These are phyloP conservation scores for Saccharum spontaneum DNA, from an alignment of 176 grass and related monocot genomes.

Conservation along the genomic window DNA sequence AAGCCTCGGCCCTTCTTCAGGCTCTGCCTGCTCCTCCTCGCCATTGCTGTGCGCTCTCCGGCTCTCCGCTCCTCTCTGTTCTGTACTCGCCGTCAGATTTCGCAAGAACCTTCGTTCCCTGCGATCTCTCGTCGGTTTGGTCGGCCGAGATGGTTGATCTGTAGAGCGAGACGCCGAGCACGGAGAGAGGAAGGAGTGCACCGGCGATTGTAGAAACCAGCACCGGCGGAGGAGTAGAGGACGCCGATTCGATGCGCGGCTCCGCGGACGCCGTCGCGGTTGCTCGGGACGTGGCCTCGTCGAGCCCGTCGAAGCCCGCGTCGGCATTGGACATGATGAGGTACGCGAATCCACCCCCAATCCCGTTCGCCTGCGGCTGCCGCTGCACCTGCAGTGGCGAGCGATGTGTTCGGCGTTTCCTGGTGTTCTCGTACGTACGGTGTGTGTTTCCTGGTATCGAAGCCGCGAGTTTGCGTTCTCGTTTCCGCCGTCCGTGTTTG, in stretches of 20 bases:
- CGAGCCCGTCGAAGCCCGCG: slow-evolving; percentile 40
- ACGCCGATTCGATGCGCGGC: slow-evolving; percentile 53
- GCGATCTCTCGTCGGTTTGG: slow-evolving; percentile 32
- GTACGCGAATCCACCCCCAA: slow-evolving; percentile 31
- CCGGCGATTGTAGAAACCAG: not conserved
- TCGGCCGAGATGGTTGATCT: slow-evolving; percentile 36
- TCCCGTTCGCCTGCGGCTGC: not conserved
- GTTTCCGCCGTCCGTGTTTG: not conserved
- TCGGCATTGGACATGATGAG: slow-evolving; percentile 69
- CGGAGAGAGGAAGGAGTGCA: not conserved
- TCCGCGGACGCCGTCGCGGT: slow-evolving; percentile 45
- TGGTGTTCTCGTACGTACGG: not conserved
- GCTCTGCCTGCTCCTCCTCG: slow-evolving; percentile 8
- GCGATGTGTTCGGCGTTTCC: not conserved
- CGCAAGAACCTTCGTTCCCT: not conserved
- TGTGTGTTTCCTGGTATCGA: not conserved
- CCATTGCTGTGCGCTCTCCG: slow-evolving; percentile 45
- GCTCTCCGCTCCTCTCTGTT: slow-evolving; percentile 17
- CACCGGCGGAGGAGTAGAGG: not conserved
- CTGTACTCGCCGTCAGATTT: slow-evolving; percentile 28
- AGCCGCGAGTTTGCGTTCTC: not conserved
- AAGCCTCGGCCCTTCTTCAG: slow-evolving; percentile 40
- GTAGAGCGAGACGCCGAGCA: slow-evolving; percentile 25
- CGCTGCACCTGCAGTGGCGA: not conserved
- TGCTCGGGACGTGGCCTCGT: slow-evolving; percentile 39